Conservation (phyloP, 2,329 filamentous ascomycete species). For the Microdochium trichocladiopsis region DNA sequence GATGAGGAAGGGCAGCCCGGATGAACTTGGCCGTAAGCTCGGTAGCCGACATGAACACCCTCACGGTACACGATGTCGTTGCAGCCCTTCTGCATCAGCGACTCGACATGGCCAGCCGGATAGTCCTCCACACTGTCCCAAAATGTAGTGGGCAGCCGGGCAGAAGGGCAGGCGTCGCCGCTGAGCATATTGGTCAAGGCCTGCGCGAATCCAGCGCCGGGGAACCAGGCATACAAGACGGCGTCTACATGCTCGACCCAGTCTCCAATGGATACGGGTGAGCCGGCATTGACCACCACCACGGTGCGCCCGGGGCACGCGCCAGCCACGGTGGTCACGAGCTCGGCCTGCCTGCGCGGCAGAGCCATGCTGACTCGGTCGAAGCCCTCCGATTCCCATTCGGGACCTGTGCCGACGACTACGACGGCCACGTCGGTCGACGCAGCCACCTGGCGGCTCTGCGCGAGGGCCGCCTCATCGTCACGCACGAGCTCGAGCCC, state of each 20-base stretch:
- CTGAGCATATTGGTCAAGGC: background rate
- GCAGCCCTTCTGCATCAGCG: background rate
- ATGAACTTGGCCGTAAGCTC: background rate
- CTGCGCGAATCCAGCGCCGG: background rate
- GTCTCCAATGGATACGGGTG: background rate
- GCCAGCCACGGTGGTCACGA: background rate
- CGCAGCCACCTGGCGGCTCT: too few species aligned
- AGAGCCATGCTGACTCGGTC: background rate
- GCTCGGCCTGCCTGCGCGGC: background rate
- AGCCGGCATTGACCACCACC: background rate
- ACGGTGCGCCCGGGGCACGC: background rate
- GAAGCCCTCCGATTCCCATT: background rate
- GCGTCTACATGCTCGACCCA: background rate
- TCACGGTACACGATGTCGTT: background rate
- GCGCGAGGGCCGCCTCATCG: background rate
- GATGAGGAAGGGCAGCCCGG: background rate
- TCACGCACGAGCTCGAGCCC: background rate
- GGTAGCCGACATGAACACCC: background rate
- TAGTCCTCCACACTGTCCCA: background rate
- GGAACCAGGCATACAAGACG: background rate
- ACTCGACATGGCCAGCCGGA: background rate
- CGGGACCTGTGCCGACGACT: background rate
- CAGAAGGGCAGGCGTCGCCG: too few species aligned
- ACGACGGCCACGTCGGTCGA: background rate
- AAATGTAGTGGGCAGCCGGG: background rate